These are phyloP conservation scores for Backusella parvicylindrica DNA, from an alignment of 192 early-diverging fungal genomes.

Conservation along the genomic window DNA sequence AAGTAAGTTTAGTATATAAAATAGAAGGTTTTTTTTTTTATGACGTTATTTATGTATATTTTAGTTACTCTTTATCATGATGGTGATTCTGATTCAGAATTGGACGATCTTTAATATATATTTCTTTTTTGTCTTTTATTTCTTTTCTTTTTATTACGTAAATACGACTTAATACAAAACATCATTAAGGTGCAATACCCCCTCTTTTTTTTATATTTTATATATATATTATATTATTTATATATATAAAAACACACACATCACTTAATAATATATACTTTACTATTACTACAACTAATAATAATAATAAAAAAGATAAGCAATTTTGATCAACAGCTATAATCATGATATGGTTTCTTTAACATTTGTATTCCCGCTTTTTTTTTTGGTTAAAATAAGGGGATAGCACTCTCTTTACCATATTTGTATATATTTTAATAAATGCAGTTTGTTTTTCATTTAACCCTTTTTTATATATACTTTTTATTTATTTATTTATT, in stretches of 20 bases:
- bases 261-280: not conserved
- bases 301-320: not conserved
- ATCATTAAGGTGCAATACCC: not conserved
- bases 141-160: not conserved
- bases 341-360: too few relatives aligned
- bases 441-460: not conserved
- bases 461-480: not conserved
- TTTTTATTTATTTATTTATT: not conserved
- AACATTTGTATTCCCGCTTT: too few relatives aligned
- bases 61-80: slow-evolving; percentile 58
- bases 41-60: slow-evolving; percentile 4
- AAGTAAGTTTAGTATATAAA: slow-evolving; percentile 25
- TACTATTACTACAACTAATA: not conserved
- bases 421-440: not conserved
- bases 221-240: too few relatives aligned
- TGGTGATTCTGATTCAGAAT: slow-evolving; percentile 45
- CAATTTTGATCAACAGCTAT: too few relatives aligned
- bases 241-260: not conserved
- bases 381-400: not conserved
- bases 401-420: not conserved
- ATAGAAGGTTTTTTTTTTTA: not conserved
- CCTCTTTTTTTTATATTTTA: not conserved
- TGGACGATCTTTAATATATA: not conserved
- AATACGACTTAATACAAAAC: not conserved
- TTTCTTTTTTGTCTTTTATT: not conserved